A percentile compares a stretch with the other conserved stretches of the same genome.
Conservation (phyloP, 148 eudicot species). For the Amaranthus palmeri region DNA sequence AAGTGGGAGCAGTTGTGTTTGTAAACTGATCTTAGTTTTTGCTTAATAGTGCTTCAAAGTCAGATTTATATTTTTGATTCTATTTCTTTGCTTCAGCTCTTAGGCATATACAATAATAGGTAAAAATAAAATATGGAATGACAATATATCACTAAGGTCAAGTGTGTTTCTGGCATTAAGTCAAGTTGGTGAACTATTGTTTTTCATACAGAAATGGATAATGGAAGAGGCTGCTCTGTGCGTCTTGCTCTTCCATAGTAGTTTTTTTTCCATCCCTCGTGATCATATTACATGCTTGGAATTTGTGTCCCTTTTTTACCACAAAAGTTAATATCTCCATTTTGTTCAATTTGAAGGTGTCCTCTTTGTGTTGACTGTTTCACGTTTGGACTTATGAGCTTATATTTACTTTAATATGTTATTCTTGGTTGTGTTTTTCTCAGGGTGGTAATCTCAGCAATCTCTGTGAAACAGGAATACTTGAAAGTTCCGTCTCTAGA, state of each 20-base stretch:
- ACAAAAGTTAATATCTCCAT: not conserved
- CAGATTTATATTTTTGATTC: too few species aligned
- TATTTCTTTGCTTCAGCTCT: too few species aligned
- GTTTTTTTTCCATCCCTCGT: not conserved
- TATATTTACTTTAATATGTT: conserved; percentile 6
- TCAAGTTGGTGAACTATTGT: not conserved
- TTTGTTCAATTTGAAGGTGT: not conserved
- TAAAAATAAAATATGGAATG: too few species aligned
- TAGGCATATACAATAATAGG: too few species aligned
- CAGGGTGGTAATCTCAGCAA: conserved; percentile 47
- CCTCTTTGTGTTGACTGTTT: conserved; percentile 1
- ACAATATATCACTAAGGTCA: too few species aligned
- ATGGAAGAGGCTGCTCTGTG: not conserved
- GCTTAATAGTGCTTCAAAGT: too few species aligned
- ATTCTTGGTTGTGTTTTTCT: conserved; percentile 13
- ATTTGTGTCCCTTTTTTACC: too few species aligned
- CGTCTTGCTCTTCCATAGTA: not conserved
- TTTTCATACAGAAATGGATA: not conserved
- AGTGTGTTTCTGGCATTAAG: not conserved
- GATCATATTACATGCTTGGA: too few species aligned
- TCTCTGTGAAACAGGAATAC: conserved; percentile 40
- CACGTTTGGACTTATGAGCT: not conserved
- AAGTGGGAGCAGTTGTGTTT: too few species aligned
- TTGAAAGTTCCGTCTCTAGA: conserved; percentile 48
- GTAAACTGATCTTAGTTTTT: too few species aligned